These are phyloP conservation scores for Agarophyton chilense DNA, from an alignment of 23 red algal species.

Conservation along the genomic window DNA sequence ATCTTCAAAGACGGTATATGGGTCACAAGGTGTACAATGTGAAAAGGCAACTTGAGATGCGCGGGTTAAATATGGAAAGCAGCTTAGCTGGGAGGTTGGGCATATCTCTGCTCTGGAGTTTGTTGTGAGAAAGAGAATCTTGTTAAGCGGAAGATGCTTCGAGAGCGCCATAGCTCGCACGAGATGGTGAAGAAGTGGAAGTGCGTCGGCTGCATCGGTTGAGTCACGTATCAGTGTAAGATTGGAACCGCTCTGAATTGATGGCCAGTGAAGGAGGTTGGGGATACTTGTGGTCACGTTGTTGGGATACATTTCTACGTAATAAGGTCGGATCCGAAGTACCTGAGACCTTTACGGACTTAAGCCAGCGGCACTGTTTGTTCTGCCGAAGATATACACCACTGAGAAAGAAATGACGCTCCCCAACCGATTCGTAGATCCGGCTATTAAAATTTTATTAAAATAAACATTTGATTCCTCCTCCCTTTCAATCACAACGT, in stretches of 20 bases:
- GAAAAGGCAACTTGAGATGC: background rate
- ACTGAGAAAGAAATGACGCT: too few relatives aligned
- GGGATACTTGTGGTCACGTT: background rate
- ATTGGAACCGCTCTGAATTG: background rate
- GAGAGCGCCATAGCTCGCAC: background rate
- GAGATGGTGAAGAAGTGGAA: conserved; percentile 38
- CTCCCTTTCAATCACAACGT: too few relatives aligned
- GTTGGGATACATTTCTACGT: background rate
- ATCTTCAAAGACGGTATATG: conserved; percentile 19
- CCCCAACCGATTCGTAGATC: too few relatives aligned
- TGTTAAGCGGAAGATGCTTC: background rate
- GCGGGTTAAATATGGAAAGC: conserved; percentile 38
- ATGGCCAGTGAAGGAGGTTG: conserved; percentile 5
- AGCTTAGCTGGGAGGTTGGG: background rate
- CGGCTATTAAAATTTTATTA: too few relatives aligned
- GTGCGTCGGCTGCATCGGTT: conserved; percentile 35
- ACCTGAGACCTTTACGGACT: too few relatives aligned
- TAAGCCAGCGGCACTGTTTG: too few relatives aligned
- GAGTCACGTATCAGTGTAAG: conserved; percentile 38
- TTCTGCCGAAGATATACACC: too few relatives aligned
- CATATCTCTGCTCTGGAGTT: conserved; percentile 8
- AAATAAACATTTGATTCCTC: too few relatives aligned
- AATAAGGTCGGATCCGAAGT: too few relatives aligned
- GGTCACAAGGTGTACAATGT: conserved; percentile 18
- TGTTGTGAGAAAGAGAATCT: conserved; percentile 43